Conservation (phyloP, 805 yeast species). For the Monosporozyma servazzii region DNA sequence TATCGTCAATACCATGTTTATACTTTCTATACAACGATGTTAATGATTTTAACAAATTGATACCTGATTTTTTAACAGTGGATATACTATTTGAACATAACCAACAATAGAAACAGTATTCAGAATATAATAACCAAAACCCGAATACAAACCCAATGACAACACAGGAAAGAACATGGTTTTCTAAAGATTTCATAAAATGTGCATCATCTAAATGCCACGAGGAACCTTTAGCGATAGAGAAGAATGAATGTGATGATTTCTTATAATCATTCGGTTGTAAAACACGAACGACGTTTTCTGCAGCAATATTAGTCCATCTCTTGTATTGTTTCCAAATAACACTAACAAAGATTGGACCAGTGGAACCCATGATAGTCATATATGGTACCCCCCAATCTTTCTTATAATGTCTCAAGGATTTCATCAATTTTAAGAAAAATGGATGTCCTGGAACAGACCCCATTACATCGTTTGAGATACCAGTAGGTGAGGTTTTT, state of each 20-base stretch:
- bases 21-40: not conserved
- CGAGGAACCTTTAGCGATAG: conserved; percentile 71
- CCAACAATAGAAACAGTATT: conserved; percentile 35
- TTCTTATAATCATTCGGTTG: conserved; percentile 65
- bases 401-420: conserved; percentile 49
- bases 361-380: conserved; percentile 89
- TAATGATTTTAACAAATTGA: not conserved
- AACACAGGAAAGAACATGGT: conserved; percentile 64
- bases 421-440: conserved; percentile 60
- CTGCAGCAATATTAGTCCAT: conserved; percentile 44
- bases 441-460: conserved; percentile 79
- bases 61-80: not conserved
- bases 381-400: conserved; percentile 81
- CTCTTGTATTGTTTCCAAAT: conserved; percentile 81
- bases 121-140: conserved; percentile 34
- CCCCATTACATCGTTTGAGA: conserved; percentile 89
- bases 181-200: conserved; percentile 59
- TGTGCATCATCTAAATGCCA: conserved; percentile 89
- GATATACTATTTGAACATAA: conserved; percentile 18
- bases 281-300: conserved; percentile 43
- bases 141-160: conserved; percentile 58
- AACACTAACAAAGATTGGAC: conserved; percentile 77
- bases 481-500: conserved; percentile 81
- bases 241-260: conserved; percentile 51
- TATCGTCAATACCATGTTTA: not conserved